Evolutionary conservation across 2,329 filamentous ascomycete genomes (phyloP).

Genomic region (Cladophialophora chaetospira): DNA sequence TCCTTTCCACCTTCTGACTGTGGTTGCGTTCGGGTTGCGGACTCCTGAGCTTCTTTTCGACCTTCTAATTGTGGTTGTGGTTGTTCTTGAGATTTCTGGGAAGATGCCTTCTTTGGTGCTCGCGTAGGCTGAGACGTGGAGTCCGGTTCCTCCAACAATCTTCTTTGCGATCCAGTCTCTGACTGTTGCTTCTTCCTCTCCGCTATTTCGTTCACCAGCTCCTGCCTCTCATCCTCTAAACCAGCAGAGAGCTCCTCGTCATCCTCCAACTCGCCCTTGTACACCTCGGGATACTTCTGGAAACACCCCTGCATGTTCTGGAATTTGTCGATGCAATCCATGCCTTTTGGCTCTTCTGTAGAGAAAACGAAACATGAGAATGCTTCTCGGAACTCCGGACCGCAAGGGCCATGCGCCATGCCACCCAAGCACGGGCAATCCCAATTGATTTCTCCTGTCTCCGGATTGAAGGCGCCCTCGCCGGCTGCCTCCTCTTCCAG

Average conservation of each 20-base stretch:
- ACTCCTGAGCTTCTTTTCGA: background rate
- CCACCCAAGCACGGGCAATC: constrained; percentile 96
- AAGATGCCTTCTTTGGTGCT: constrained; percentile 2
- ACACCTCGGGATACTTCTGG: constrained; percentile 86
- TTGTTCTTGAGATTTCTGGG: background rate
- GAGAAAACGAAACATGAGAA: constrained; percentile 99
- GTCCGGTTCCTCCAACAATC: constrained; percentile 28
- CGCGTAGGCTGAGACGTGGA: constrained; percentile 7
- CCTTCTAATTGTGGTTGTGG: background rate
- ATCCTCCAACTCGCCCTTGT: constrained; percentile 82
- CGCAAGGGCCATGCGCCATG: constrained; percentile 95
- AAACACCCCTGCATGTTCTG: constrained; percentile 99
- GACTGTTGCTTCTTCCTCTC: constrained; percentile 30
- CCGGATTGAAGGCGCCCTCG: constrained; percentile 94
- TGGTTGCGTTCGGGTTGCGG: background rate
- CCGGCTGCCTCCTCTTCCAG: constrained; percentile 80
- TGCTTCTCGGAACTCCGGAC: constrained; percentile 89
- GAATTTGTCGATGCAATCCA: constrained; percentile 97
- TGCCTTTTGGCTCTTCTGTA: constrained; percentile 91
- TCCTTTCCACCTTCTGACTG: background rate
- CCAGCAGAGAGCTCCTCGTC: constrained; percentile 61
- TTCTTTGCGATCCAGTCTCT: background rate
- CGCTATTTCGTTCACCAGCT: constrained; percentile 32
- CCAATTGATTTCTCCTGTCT: constrained; percentile 99
- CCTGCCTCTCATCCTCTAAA: constrained; percentile 39